Evolutionary conservation across 1,139 yeast genomes (phyloP), one percentile per base, ranked within the genome.

Genomic region (Candida frijolesensis): DNA sequence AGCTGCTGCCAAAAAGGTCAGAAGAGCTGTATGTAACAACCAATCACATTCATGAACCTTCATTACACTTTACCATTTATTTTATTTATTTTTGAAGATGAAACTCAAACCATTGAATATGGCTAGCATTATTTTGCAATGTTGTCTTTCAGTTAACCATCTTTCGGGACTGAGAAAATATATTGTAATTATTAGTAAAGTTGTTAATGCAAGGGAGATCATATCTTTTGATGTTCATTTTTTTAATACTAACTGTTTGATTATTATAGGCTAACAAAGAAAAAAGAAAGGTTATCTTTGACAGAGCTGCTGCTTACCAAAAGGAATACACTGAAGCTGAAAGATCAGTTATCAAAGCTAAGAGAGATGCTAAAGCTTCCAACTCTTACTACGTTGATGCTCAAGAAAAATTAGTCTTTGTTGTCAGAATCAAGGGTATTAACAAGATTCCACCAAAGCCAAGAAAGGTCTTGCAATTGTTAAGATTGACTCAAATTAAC

Each of bases 391-490:
- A 87, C 84, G 97, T 94, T 70, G 96, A 89, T 71, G 97, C 97
- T 75, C 96, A 94, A 85, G 85, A 89, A 71, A 92, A 91, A 82
- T 87, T 94, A 72, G 96, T 90, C 67, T 92, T 94, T 78, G 96
- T 94, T 72, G 85, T 94, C 78, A 94, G 99, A 87, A 94, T 94
- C 86, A 94, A 94, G 94, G 99, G 99, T 94, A 90, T 94, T 79
- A 90, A 84, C 92, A 94, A 94, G 89, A 91, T 94, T 70, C 91
- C 99, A 71, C 99, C 99, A 73, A 94, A 94, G 89, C 98, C 98
- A 84, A 90, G 98, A 88, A 94, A 94, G 91, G 97, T 94, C 67
- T 80, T 94, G 79, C 99, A 94, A 83, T 87, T 94, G 74, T 84
- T 94, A 78, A 90, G 99, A 84, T 88, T 94, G 78, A 87, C 89